Base-by-base conservation (phyloP, 768 basidiomycete species). In the Kwoniella botswanensis region DNA sequence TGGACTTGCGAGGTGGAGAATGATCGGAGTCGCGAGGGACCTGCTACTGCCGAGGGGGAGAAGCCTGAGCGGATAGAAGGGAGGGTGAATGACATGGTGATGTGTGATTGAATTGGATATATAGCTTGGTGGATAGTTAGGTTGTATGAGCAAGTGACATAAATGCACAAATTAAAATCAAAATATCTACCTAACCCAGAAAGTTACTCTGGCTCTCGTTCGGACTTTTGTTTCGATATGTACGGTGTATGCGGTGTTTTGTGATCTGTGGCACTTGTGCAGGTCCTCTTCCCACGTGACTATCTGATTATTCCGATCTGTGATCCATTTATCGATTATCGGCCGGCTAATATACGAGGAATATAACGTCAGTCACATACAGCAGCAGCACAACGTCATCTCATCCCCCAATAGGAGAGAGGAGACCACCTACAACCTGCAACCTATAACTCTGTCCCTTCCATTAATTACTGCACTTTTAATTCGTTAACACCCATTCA, bases 51-150 rank as follows among this genome's bases (percentile, higher is more conserved):
- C 18, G 46, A 43, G 29, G 56, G 17, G 41, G 61, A 46, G 18
- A 65, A 57, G 17, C 52, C 56, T 6, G 55, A 46, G 41, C 68
- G 68, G 10, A 70, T 42, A 21, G 63, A 46, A 54, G 68, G 29
- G 50, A 58, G 18, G 13, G 50, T 9, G 59, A 61, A 44, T 43
- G 59, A 61, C 59, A 61, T 61, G n/a, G 13, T 3, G 42, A 6
- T 61, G 12, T n/a, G 12, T 42, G 17, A 3, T 2, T 15, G 59
- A 3, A 11, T 17, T 12, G 12, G 46, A 50, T 18, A 7, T 15
- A 17, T 50, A 18, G 46, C 2, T 50, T 50, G 35, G 35, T 35
- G 4, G 7, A 35, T 9, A 4, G 6, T 35, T 9, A 26, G 35
- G 35, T 35, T 35, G 35, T 35, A 35, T 7, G 35, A 35, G 35